Evolutionary conservation across 192 early-diverging fungal genomes (phyloP).

Genomic region (Backusella sp.): DNA sequence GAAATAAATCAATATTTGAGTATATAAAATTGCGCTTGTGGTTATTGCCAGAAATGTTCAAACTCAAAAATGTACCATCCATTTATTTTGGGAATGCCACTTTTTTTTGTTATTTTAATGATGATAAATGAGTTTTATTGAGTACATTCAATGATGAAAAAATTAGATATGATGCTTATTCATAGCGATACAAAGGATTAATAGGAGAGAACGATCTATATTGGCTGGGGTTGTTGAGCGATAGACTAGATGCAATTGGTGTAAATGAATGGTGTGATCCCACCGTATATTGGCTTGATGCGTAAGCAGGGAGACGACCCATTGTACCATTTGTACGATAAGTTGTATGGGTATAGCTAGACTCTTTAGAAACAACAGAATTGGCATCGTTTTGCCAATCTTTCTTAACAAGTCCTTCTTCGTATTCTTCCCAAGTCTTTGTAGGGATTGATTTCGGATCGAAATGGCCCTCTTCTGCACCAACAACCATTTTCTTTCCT

Average conservation of each 20-base stretch:
- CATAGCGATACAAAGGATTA: neutral
- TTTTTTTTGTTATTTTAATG: neutral
- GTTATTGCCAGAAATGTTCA: neutral
- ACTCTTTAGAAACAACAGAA: constrained; percentile 49
- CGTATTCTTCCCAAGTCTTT: constrained; percentile 1
- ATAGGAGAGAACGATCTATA: neutral
- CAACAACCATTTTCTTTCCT: constrained; percentile 40
- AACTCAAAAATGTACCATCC: neutral
- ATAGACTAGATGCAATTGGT: neutral
- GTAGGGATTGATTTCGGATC: constrained; percentile 62
- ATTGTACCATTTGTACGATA: constrained; percentile 30
- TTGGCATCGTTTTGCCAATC: constrained; percentile 27
- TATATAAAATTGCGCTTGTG: neutral
- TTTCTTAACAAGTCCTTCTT: constrained; percentile 27
- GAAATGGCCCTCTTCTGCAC: constrained; percentile 60
- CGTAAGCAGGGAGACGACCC: neutral
- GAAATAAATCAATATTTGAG: too few relatives aligned
- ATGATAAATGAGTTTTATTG: neutral
- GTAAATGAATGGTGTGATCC: neutral
- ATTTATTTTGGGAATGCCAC: too few relatives aligned
- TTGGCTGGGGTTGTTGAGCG: neutral
- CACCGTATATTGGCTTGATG: neutral
- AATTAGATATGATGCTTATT: neutral
- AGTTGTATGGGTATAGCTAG: constrained; percentile 41
- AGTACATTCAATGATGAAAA: neutral